Conservation (phyloP, 148 eudicot genomes). For the Cornus kousa region DNA sequence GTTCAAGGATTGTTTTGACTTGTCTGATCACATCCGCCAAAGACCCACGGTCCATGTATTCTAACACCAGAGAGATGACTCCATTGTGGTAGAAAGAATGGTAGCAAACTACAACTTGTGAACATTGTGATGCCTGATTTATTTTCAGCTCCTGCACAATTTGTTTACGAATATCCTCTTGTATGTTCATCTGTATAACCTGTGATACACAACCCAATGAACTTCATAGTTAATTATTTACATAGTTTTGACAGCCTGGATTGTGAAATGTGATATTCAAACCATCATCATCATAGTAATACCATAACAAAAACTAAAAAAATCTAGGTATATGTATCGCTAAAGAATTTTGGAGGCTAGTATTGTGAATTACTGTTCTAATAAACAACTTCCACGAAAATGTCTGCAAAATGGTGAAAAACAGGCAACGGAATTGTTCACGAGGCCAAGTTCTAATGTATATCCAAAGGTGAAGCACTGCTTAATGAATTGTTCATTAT, state of each 20-base stretch:
- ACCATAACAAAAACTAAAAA: neutral
- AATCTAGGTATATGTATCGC: neutral
- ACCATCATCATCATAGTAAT: neutral
- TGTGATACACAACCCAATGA: conserved; percentile 28
- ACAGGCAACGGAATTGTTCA: neutral
- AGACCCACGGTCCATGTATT: conserved; percentile 98
- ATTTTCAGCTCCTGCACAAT: conserved; percentile 98
- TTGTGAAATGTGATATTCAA: neutral
- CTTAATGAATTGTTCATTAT: neutral
- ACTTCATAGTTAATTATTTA: neutral
- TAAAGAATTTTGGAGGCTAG: neutral
- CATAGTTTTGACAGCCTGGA: neutral
- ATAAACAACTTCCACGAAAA: neutral
- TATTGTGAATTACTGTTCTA: too few species aligned
- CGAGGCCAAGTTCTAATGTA: neutral
- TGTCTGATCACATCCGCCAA: conserved; percentile 79
- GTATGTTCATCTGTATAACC: conserved; percentile 98
- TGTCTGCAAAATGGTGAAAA: neutral
- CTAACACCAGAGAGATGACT: conserved; percentile 84
- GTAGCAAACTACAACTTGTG: conserved; percentile 82
- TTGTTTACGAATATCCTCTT: conserved; percentile 93
- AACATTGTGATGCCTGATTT: conserved; percentile 90
- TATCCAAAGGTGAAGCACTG: too few species aligned
- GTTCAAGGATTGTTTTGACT: conserved; percentile 94
- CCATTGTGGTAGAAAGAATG: conserved; percentile 97